A percentile compares a stretch with the other conserved stretches of the same genome.
Conservation (phyloP, 2,329 filamentous ascomycete species). For the Nakataea oryzae region DNA sequence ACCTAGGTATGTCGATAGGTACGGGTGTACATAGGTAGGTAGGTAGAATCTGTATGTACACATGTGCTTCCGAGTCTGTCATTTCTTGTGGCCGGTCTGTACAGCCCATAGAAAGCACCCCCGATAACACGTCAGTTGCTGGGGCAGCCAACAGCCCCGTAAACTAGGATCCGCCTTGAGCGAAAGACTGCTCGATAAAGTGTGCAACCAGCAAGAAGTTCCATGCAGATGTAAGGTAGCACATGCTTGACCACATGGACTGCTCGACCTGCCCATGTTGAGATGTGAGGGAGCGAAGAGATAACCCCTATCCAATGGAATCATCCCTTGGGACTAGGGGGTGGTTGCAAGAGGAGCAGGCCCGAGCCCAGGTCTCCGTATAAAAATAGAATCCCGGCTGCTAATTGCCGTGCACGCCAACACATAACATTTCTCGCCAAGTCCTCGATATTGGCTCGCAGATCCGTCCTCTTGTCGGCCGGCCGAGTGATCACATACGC, state of each 20-base stretch:
- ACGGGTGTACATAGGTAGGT: no score
- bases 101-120: neutral
- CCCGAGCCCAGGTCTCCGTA: neutral
- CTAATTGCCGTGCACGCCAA: neutral
- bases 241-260: neutral
- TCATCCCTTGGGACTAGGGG: neutral
- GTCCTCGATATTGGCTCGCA: neutral
- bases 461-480: neutral
- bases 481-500: neutral
- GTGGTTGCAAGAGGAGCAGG: neutral
- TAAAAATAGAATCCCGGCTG: neutral
- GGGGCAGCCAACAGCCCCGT: neutral
- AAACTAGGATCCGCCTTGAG: neutral
- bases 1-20: no score
- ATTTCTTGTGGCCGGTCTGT: neutral
- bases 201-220: neutral
- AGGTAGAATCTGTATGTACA: no score
- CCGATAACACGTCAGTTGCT: neutral
- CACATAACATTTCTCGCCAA: neutral
- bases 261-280: neutral
- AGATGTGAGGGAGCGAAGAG: neutral
- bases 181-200: neutral
- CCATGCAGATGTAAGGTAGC: neutral
- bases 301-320: neutral
- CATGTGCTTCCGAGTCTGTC: no score